phyloP scores from a whole-genome alignment of 805 yeast genomes.

The Suhomyces emberorum region DNA sequence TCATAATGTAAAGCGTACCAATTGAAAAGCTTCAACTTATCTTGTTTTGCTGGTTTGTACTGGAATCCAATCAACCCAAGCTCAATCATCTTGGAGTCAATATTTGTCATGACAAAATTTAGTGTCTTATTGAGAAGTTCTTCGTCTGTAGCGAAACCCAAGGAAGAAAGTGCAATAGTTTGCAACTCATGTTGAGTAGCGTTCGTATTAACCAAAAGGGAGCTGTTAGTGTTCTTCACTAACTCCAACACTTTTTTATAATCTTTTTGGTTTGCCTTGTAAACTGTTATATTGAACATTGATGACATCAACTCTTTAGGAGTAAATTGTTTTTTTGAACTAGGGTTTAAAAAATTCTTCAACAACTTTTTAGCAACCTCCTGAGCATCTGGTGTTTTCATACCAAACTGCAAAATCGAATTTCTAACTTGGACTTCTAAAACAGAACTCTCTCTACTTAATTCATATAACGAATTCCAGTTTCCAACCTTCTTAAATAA shows the following conservation, averaged over 20 bases:
- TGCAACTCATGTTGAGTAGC: slow-evolving; percentile 41
- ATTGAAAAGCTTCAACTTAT: slow-evolving; percentile 43
- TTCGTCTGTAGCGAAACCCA: slow-evolving; percentile 47
- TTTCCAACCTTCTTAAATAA: slow-evolving; percentile 22
- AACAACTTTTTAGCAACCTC: slow-evolving; percentile 39
- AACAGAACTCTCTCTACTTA: slow-evolving; percentile 12
- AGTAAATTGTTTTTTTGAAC: slow-evolving; percentile 44
- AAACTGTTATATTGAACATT: slow-evolving; percentile 41
- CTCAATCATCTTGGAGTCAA: slow-evolving; percentile 54
- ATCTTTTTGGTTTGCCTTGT: slow-evolving; percentile 41
- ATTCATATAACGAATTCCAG: slow-evolving; percentile 22
- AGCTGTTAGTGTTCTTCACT: slow-evolving; percentile 47
- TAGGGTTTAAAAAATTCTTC: slow-evolving; percentile 45
- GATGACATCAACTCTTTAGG: slow-evolving; percentile 51
- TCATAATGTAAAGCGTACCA: slow-evolving; percentile 58
- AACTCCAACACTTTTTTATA: slow-evolving; percentile 59
- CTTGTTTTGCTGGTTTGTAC: slow-evolving; percentile 29
- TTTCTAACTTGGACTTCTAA: slow-evolving; percentile 46
- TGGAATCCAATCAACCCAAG: slow-evolving; percentile 53
- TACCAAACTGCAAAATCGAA: slow-evolving; percentile 40
- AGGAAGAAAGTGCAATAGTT: slow-evolving; percentile 51
- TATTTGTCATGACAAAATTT: slow-evolving; percentile 55
- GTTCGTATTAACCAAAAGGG: slow-evolving; percentile 38
- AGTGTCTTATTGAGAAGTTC: slow-evolving; percentile 52
- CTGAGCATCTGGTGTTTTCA: slow-evolving; percentile 24